Conservation (phyloP, 1,139 yeast species). For the Pneumocystis wakefieldiae region DNA sequence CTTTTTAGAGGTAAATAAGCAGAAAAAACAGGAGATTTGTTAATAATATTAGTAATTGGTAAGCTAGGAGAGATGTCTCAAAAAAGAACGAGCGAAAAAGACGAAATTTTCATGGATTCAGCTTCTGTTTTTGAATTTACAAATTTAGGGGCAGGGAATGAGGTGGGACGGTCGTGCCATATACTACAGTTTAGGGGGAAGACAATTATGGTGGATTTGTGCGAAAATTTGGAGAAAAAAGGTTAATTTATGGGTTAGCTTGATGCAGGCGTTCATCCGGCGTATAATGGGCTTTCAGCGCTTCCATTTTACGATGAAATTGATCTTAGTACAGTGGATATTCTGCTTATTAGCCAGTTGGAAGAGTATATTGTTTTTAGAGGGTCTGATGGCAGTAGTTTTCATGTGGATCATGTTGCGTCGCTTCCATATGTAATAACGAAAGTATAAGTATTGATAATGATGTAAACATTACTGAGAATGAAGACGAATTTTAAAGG, state of each 20-base stretch:
- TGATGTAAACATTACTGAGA: conserved; percentile 20
- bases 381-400: conserved; percentile 21
- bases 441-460: background rate
- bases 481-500: conserved; percentile 84
- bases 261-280: conserved; percentile 98
- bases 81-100: background rate
- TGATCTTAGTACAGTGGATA: conserved; percentile 74
- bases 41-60: too few relatives aligned
- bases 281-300: conserved; percentile 74
- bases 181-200: conserved; percentile 83
- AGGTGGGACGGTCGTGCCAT: conserved; percentile 94
- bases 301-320: conserved; percentile 91
- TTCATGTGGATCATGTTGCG: conserved; percentile 96
- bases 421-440: conserved; percentile 88
- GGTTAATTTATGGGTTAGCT: conserved; percentile 22
- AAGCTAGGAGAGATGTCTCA: background rate
- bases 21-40: too few relatives aligned
- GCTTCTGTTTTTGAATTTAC: conserved; percentile 45
- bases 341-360: conserved; percentile 64
- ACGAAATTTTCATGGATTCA: conserved; percentile 9
- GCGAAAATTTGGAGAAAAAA: background rate
- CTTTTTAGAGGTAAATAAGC: too few relatives aligned
- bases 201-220: conserved; percentile 53
- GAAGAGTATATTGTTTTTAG: background rate
- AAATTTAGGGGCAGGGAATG: conserved; percentile 99